Percentiles rank a stretch among this genome's conserved stretches.
These are phyloP conservation scores for Spergularia marina DNA, from an alignment of 148 eudicot species.

Conservation along the genomic window DNA sequence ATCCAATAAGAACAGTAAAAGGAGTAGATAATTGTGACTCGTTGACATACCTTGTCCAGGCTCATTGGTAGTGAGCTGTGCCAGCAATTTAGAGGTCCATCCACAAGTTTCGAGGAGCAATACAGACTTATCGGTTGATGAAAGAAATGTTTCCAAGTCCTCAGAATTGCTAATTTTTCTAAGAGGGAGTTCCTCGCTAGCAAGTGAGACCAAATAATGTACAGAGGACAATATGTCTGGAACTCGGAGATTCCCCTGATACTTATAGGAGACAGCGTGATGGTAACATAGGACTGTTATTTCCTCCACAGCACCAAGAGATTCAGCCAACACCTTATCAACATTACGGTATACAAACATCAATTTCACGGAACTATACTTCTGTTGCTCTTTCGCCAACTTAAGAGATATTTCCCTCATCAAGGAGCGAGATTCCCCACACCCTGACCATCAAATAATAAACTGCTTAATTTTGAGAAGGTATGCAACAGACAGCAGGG, in stretches of 20 bases:
- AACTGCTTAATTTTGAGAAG: slow-evolving; percentile 15
- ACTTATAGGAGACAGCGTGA: slow-evolving; percentile 53
- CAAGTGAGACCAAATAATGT: slow-evolving; percentile 46
- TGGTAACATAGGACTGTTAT: slow-evolving; percentile 54
- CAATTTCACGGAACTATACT: slow-evolving; percentile 52
- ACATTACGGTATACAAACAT: slow-evolving; percentile 53
- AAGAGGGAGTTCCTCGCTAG: slow-evolving; percentile 60
- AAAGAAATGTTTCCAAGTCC: slow-evolving; percentile 57
- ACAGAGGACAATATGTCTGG: slow-evolving; percentile 61
- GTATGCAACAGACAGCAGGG: neutral
- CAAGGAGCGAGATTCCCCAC: slow-evolving; percentile 81
- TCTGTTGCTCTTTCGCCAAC: slow-evolving; percentile 38
- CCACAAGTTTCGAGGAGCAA: slow-evolving; percentile 82
- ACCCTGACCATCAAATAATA: slow-evolving; percentile 54
- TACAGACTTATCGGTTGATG: slow-evolving; percentile 79
- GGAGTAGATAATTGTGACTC: neutral
- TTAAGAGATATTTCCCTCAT: slow-evolving; percentile 56
- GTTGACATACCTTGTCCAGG: slow-evolving; percentile 30
- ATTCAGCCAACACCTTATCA: slow-evolving; percentile 61
- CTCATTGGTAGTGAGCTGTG: slow-evolving; percentile 36
- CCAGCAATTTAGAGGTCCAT: slow-evolving; percentile 64
- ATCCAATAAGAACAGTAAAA: neutral
- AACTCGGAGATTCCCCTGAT: slow-evolving; percentile 63
- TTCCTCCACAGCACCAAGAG: slow-evolving; percentile 61
- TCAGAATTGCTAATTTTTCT: slow-evolving; percentile 44